Percentiles rank a stretch among this genome's conserved stretches.
Evolutionary conservation across 768 basidiomycete species (phyloP).

Genomic region (Hygrophoropsis aurantiaca): DNA sequence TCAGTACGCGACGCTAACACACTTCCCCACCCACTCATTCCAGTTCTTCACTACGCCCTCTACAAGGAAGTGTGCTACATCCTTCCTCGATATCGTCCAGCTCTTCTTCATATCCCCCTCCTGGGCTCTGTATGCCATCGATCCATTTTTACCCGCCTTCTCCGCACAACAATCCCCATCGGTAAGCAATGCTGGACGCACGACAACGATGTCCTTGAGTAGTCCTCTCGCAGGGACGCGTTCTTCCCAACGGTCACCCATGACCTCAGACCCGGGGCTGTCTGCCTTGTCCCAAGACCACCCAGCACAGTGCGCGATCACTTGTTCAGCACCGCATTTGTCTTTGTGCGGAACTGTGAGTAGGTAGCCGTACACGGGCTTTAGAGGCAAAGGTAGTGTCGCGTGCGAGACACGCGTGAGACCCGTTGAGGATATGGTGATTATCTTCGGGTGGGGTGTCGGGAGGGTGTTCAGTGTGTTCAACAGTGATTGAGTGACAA

Average conservation of each 20-base stretch:
- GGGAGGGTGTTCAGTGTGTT: constrained; percentile 60
- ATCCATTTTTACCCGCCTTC: constrained; percentile 10
- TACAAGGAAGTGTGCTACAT: constrained; percentile 66
- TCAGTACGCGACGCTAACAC: constrained; percentile 51
- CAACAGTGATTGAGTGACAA: constrained; percentile 56
- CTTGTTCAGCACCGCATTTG: constrained; percentile 59
- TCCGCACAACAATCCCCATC: constrained; percentile 48
- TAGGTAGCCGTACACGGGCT: constrained; percentile 47
- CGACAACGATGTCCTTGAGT: constrained; percentile 42
- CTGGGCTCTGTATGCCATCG: constrained; percentile 43
- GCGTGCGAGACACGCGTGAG: constrained; percentile 45
- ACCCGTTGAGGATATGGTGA: constrained; percentile 56
- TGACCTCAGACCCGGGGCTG: constrained; percentile 37
- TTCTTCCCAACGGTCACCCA: constrained; percentile 45
- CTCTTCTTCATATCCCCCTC: constrained; percentile 39
- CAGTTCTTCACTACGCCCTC: constrained; percentile 46
- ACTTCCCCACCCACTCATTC: constrained; percentile 53
- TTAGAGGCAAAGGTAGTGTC: constrained; percentile 46
- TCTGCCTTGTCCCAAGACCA: constrained; percentile 53
- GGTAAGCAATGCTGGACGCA: constrained; percentile 59
- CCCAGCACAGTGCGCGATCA: constrained; percentile 47
- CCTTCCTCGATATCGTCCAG: constrained; percentile 60
- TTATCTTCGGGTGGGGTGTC: constrained; percentile 43
- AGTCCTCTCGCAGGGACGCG: constrained; percentile 41
- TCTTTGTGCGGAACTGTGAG: constrained; percentile 52